phyloP scores from a whole-genome alignment of 108 stramenopile species.

The Stephanodiscus minutulus region DNA sequence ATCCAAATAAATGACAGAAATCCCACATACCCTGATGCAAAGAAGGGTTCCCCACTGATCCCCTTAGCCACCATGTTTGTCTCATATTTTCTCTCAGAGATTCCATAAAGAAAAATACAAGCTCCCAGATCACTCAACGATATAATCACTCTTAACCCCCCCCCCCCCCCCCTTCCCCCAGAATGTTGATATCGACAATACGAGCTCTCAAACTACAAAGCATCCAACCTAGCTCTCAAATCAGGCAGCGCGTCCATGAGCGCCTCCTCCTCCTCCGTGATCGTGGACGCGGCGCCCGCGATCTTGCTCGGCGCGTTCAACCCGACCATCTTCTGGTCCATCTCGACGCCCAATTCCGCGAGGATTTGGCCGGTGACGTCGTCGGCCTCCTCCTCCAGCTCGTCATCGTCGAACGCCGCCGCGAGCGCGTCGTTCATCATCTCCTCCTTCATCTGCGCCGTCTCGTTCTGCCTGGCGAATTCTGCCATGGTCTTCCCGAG shows the following conservation, averaged over 20 bases:
- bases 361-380: constrained; percentile 72
- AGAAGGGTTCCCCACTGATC: too few relatives aligned
- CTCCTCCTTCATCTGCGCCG: constrained; percentile 70
- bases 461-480: constrained; percentile 74
- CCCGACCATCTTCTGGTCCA: constrained; percentile 80
- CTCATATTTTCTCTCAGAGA: too few relatives aligned
- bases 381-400: constrained; percentile 80
- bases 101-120: too few relatives aligned
- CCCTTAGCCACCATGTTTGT: too few relatives aligned
- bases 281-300: constrained; percentile 32
- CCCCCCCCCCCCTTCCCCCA: too few relatives aligned
- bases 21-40: too few relatives aligned
- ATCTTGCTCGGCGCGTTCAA: constrained; percentile 65
- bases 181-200: too few relatives aligned
- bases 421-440: constrained; percentile 85
- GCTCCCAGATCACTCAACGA: too few relatives aligned
- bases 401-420: constrained; percentile 81
- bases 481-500: constrained; percentile 72
- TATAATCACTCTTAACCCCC: too few relatives aligned
- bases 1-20: too few relatives aligned
- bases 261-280: constrained; percentile 64
- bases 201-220: constrained; percentile 54
- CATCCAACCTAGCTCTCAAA: constrained; percentile 79
- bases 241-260: constrained; percentile 72
- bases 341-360: constrained; percentile 85